Evolutionary conservation across 257 asterid genomes (phyloP).

Genomic region (Penstemon eatonii): DNA sequence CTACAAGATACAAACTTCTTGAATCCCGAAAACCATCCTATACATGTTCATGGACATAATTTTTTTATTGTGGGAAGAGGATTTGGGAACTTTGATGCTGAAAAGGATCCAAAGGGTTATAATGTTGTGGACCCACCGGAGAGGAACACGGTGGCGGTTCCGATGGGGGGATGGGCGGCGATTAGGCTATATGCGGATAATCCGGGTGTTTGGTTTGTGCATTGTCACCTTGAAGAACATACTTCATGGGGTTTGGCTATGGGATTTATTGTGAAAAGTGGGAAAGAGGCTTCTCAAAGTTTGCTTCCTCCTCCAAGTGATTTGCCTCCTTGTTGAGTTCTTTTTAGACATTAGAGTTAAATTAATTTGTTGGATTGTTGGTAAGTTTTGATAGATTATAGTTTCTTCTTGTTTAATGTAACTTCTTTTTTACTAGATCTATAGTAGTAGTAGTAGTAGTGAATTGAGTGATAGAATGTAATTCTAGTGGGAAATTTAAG

Average conservation of each 20-base stretch:
- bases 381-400: too few species aligned
- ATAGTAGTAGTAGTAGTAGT: too few species aligned
- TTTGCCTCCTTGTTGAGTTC: conserved; percentile 58
- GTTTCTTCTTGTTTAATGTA: too few species aligned
- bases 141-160: conserved; percentile 85
- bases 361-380: too few species aligned
- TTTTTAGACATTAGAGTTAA: too few species aligned
- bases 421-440: too few species aligned
- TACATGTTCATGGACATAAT: conserved; percentile 78
- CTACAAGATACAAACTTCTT: conserved; percentile 63
- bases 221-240: conserved; percentile 85
- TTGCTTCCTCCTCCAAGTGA: conserved; percentile 77
- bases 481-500: too few species aligned
- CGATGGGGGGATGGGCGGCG: conserved; percentile 91
- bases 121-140: conserved; percentile 78
- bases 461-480: too few species aligned
- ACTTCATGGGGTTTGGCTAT: conserved; percentile 81
- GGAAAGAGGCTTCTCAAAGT: conserved; percentile 43
- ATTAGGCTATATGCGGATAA: conserved; percentile 60
- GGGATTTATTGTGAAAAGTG: conserved; percentile 61
- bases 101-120: conserved; percentile 41
- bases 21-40: conserved; percentile 75
- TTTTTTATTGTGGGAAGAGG: conserved; percentile 76
- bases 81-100: conserved; percentile 60
- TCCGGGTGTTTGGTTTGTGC: conserved; percentile 87